phyloP scores from a whole-genome alignment of 805 yeast species.

The Wickerhamiella bombiphila region DNA sequence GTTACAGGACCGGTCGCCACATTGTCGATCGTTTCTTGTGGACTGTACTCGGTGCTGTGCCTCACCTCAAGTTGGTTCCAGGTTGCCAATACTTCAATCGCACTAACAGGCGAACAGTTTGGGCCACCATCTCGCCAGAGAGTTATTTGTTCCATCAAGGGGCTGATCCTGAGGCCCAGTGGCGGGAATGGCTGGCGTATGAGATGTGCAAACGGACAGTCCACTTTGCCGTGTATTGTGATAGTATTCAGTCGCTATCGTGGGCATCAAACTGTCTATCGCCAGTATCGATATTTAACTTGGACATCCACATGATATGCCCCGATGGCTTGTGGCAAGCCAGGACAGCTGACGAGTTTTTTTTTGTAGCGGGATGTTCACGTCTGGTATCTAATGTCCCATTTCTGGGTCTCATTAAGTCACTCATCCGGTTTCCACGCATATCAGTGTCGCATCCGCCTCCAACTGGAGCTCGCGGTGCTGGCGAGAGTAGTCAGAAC shows the following conservation, averaged over 20 bases:
- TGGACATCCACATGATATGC: constrained; percentile 21
- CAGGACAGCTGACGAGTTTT: constrained; percentile 16
- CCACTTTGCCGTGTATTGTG: constrained; percentile 20
- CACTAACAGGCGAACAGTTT: constrained; percentile 14
- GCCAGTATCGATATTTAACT: constrained; percentile 19
- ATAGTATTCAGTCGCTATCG: constrained; percentile 14
- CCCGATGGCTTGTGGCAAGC: constrained; percentile 22
- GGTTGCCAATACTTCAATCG: constrained; percentile 2
- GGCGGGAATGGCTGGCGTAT: constrained; percentile 34
- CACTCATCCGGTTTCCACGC: constrained; percentile 21
- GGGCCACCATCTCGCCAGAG: constrained; percentile 16
- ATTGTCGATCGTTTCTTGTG: constrained; percentile 17
- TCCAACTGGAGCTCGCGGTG: background rate
- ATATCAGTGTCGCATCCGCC: background rate
- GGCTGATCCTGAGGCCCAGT: constrained; percentile 22
- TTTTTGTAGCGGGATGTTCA: constrained; percentile 17
- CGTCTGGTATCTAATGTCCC: constrained; percentile 18
- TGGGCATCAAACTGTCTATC: constrained; percentile 1
- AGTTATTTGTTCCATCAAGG: constrained; percentile 20
- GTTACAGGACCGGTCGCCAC: constrained; percentile 13
- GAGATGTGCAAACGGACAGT: constrained; percentile 30
- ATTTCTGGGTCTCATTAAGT: constrained; percentile 20
- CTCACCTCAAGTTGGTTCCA: constrained; percentile 8
- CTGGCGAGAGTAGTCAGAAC: background rate
- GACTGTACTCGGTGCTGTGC: constrained; percentile 14